Evolutionary conservation across 441 rosid genomes (phyloP).

Genomic region (Metrosideros polymorpha): DNA sequence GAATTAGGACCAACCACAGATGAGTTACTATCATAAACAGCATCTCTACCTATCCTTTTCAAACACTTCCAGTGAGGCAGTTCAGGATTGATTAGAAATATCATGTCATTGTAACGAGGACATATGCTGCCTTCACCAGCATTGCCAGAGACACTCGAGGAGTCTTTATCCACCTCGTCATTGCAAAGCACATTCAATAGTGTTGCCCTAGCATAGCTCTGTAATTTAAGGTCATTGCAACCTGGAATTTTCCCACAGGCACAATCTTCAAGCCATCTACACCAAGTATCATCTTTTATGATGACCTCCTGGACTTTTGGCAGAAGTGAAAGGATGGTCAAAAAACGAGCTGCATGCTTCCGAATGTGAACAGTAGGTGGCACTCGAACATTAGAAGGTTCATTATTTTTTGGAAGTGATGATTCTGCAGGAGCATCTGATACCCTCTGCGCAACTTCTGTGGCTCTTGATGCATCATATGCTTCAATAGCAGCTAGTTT

Average conservation of each 20-base stretch:
- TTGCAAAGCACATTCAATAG: slow-evolving; percentile 66
- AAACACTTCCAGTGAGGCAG: slow-evolving; percentile 73
- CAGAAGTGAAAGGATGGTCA: slow-evolving; percentile 73
- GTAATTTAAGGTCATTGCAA: slow-evolving; percentile 70
- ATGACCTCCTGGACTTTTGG: slow-evolving; percentile 71
- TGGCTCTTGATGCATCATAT: slow-evolving; percentile 81
- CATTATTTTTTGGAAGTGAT: slow-evolving; percentile 24
- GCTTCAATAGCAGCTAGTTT: slow-evolving; percentile 84
- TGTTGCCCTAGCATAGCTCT: slow-evolving; percentile 88
- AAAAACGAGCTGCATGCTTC: slow-evolving; percentile 87
- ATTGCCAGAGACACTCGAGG: slow-evolving; percentile 17
- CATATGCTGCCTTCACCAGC: slow-evolving; percentile 33
- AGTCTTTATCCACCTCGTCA: slow-evolving; percentile 24
- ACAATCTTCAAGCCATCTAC: slow-evolving; percentile 94
- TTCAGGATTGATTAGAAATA: slow-evolving; percentile 84
- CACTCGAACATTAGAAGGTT: slow-evolving; percentile 62
- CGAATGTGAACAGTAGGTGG: slow-evolving; percentile 90
- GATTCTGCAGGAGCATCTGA: slow-evolving; percentile 36
- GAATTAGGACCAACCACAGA: slow-evolving; percentile 23
- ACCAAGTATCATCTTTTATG: slow-evolving; percentile 58
- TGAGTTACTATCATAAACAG: slow-evolving; percentile 14
- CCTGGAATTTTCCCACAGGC: slow-evolving; percentile 65
- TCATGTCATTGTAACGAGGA: slow-evolving; percentile 60
- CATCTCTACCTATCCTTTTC: slow-evolving; percentile 25
- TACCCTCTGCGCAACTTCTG: slow-evolving; percentile 45